phyloP scores from a whole-genome alignment of 2,329 filamentous ascomycete genomes.

The Fusarium clavum region DNA sequence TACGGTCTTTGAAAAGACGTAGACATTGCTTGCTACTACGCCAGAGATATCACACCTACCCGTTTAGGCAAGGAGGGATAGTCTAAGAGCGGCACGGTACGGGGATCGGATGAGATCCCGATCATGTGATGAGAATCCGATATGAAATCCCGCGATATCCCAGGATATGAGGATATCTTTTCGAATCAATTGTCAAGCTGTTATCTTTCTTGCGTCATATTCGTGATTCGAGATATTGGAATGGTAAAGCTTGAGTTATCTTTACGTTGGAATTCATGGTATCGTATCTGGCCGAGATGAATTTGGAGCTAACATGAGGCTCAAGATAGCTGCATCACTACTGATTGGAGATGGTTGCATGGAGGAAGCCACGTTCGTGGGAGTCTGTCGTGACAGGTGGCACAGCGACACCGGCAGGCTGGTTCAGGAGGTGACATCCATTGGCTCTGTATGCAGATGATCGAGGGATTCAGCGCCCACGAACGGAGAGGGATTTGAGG shows the following conservation, averaged over 20 bases:
- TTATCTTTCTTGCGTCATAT: background rate
- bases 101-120: slow-evolving; percentile 11
- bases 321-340: background rate
- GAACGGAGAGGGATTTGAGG: background rate
- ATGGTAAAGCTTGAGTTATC: background rate
- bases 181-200: background rate
- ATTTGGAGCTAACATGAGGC: slow-evolving; percentile 3
- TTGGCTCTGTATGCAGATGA: background rate
- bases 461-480: background rate
- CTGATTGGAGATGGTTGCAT: background rate
- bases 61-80: slow-evolving; percentile 1
- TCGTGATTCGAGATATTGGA: background rate
- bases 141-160: background rate
- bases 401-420: background rate
- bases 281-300: background rate
- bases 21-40: background rate
- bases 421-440: background rate
- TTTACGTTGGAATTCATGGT: background rate
- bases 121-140: slow-evolving; percentile 20
- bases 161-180: background rate
- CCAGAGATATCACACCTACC: slow-evolving; percentile 13
- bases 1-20: background rate
- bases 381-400: background rate
- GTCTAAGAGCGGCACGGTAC: slow-evolving; percentile 4
- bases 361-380: background rate